phyloP scores from a whole-genome alignment of 2,329 filamentous ascomycete species.

The Didymosphaeria variabile region DNA sequence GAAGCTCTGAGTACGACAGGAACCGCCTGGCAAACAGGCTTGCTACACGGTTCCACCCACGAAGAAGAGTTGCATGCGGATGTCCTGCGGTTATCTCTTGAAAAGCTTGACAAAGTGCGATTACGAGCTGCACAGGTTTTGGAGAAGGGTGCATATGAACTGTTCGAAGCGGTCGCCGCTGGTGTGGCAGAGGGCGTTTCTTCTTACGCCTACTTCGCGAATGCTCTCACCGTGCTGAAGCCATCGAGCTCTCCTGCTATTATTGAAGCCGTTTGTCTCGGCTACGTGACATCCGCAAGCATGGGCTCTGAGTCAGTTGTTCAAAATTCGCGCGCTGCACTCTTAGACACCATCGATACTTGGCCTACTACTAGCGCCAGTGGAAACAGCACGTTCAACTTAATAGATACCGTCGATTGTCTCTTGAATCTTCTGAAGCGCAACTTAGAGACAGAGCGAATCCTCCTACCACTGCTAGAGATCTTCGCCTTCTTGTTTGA shows the following conservation, averaged over 20 bases:
- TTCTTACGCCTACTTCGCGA: conserved; percentile 67
- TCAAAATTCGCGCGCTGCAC: conserved; percentile 71
- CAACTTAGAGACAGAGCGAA: conserved; percentile 67
- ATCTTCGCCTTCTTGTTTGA: conserved; percentile 75
- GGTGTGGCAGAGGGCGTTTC: conserved; percentile 56
- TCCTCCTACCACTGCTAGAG: conserved; percentile 79
- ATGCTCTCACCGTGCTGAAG: conserved; percentile 55
- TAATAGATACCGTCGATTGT: conserved; percentile 37
- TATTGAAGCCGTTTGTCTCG: conserved; percentile 65
- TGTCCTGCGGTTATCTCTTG: conserved; percentile 75
- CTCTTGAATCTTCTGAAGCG: conserved; percentile 41
- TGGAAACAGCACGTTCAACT: conserved; percentile 25
- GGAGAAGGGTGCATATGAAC: conserved; percentile 36
- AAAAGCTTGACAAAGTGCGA: conserved; percentile 90
- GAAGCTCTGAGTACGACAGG: conserved; percentile 77
- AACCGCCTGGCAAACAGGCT: conserved; percentile 43
- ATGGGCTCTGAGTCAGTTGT: conserved; percentile 80
- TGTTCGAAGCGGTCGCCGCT: conserved; percentile 16
- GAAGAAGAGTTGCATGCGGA: conserved; percentile 45
- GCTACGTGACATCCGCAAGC: conserved; percentile 76
- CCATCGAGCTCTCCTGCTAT: conserved; percentile 20
- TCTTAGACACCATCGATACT: conserved; percentile 58
- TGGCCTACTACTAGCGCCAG: conserved; percentile 27
- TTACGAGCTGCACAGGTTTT: conserved; percentile 39
- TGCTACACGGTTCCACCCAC: conserved; percentile 23